Evolutionary conservation across 202 grass and related monocot genomes (phyloP), one percentile per base, ranked within the genome.

Genomic region (Carex sylvatica): DNA sequence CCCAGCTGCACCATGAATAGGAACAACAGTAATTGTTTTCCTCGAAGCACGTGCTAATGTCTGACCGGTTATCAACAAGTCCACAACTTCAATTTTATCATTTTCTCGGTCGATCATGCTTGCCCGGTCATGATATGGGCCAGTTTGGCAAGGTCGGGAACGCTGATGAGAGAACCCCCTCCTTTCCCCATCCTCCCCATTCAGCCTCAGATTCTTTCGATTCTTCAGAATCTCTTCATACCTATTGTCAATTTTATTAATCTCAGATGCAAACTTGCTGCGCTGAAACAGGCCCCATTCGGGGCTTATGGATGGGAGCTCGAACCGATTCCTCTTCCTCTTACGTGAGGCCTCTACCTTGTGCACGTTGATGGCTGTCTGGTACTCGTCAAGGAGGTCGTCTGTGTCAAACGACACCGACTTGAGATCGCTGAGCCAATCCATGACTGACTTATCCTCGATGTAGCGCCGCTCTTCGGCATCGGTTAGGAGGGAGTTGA

Each of bases 401-500:
- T 90, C 84, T 3, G 81, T 52, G 35, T 90, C 88, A 7, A 84
- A 86, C 30, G 75, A 75, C 58, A 84, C 44, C 16, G 55, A 70
- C 18, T 67, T 90, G 75, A 90, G 88, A 13, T 87, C 81, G 15
- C 55, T 40, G 22, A 89, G 83, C 87, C 83, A 85, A 4, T 12
- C 15, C 9, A 11, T 66, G 69, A 85, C 83, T 2, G 38, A 52
- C 2, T 60, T 6, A 36, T 89, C 83, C 16, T 78, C 70, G 7
- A 89, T 79, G 68, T 78, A 77, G 61, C 87, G 78, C 61, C 33
- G 67, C 69, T 85, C 61, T 19, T 85, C 83, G 62, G 79, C 78
- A 72, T 89, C 87, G 11, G 8, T 82, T 52, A 89, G 87, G 61
- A 85, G 83, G 67, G 51, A 12, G 12, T 16, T 62, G 70, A 85